These are phyloP conservation scores for Xylaria sp. DNA, from an alignment of 2,329 filamentous ascomycete genomes.

Conservation along the genomic window DNA sequence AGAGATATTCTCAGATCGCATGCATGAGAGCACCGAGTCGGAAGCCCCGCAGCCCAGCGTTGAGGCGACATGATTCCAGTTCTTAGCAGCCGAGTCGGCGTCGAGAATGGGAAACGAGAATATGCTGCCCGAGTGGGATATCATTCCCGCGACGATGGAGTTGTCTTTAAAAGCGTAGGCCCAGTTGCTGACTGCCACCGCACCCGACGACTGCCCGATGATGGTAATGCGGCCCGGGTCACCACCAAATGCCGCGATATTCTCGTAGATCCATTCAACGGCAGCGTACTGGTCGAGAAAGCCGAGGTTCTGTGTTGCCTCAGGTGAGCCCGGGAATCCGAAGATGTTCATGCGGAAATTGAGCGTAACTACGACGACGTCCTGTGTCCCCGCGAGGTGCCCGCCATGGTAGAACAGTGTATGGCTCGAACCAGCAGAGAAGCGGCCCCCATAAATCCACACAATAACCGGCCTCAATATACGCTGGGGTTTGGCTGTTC, in stretches of 20 bases:
- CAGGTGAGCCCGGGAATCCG: conserved; percentile 28
- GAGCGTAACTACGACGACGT: conserved; percentile 28
- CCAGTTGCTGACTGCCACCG: conserved; percentile 29
- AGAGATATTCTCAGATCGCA: conserved; percentile 30
- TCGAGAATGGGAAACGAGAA: conserved; percentile 28
- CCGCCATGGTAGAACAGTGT: conserved; percentile 29
- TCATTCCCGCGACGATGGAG: conserved; percentile 20
- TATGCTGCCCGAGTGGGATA: conserved; percentile 26
- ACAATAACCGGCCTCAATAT: conserved; percentile 24
- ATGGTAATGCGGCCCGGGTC: conserved; percentile 24
- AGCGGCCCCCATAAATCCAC: conserved; percentile 30
- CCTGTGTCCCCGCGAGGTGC: conserved; percentile 15
- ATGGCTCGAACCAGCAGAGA: conserved; percentile 29
- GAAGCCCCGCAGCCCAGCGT: conserved; percentile 24
- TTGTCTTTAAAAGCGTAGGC: conserved; percentile 26
- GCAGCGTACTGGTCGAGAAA: conserved; percentile 26
- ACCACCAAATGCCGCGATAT: conserved; percentile 27
- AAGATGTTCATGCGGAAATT: conserved; percentile 34
- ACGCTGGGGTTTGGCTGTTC: not conserved
- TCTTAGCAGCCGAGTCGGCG: conserved; percentile 14
- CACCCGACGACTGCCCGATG: conserved; percentile 26
- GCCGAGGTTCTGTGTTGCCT: conserved; percentile 25
- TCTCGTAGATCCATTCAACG: conserved; percentile 26
- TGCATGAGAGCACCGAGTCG: conserved; percentile 23
- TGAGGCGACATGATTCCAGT: conserved; percentile 26